Evolutionary conservation across 2,329 filamentous ascomycete genomes (phyloP).

Genomic region (Aspergillus sp.): DNA sequence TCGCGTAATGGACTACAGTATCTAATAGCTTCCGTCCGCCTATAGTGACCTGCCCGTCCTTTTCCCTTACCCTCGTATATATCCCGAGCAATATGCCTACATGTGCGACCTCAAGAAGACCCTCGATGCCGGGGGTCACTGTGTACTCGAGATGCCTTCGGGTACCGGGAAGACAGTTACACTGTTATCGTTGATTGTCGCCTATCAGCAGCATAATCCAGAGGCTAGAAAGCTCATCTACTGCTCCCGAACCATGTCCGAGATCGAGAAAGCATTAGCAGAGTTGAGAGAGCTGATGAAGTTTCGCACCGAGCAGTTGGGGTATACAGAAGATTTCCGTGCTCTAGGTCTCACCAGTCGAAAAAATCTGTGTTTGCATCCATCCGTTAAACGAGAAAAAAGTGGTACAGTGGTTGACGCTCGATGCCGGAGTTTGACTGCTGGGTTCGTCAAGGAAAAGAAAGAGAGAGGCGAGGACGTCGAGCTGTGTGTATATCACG

Average conservation of each 20-base stretch:
- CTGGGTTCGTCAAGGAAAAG: constrained; percentile 96
- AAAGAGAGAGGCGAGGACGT: constrained; percentile 94
- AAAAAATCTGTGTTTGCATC: constrained; percentile 95
- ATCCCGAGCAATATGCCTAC: constrained; percentile 73
- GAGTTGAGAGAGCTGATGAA: constrained; percentile 94
- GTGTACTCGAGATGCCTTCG: constrained; percentile 97
- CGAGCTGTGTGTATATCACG: constrained; percentile 92
- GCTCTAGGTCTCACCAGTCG: constrained; percentile 90
- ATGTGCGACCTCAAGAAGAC: constrained; percentile 87
- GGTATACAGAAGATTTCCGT: constrained; percentile 86
- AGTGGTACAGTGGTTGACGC: constrained; percentile 92
- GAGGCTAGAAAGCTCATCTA: constrained; percentile 97
- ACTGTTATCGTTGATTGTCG: constrained; percentile 88
- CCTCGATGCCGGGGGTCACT: constrained; percentile 90
- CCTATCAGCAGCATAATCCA: constrained; percentile 91
- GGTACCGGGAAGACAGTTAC: constrained; percentile 98
- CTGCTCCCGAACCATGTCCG: constrained; percentile 99
- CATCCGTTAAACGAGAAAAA: constrained; percentile 93
- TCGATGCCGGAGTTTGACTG: constrained; percentile 91
- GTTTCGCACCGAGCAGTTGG: constrained; percentile 86
- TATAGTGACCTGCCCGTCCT: constrained; percentile 65
- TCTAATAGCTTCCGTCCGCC: constrained; percentile 8
- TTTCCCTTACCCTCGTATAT: constrained; percentile 73
- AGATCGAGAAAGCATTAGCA: constrained; percentile 95
- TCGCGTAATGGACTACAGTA: neutral